Base-by-base conservation (phyloP, 1,284 basidiomycete genomes). In the Xerocomus nothofagi region DNA sequence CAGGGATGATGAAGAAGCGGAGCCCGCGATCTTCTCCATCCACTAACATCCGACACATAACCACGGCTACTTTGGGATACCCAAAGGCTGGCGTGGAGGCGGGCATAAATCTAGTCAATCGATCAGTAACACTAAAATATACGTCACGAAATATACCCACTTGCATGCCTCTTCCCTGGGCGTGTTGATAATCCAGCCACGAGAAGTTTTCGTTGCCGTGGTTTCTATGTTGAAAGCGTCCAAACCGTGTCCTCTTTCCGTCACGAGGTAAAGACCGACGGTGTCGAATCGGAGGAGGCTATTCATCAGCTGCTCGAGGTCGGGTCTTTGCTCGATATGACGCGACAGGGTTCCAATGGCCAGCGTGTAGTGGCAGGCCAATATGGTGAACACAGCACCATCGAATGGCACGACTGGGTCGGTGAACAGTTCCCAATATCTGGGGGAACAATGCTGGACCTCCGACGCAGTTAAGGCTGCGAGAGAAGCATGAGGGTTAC, bases 211-310 rank as follows among this genome's bases (percentile, higher is more conserved):
- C 2, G 77, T 81, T 18, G 80, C 81, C 6, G 79, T 82, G 4
- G 80, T 82, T 58, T 82, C 80, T 20, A 81, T 71, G 57, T 82
- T 79, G 56, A 78, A 75, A 3, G 78, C 73, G 47, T 82, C 81
- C n/a, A 82, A 60, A 11, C 80, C 81, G 47, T 82, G 81, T 7
- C 79, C 80, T 9, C 77, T 70, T 65, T 82, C 80, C 0, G 78
- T 78, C 34, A 82, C 65, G 36, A 80, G 68, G 54, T 73, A 80
- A 32, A 79, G 67, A 3, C 78, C 77, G 34, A 77, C 73, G 15
- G 72, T 74, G 27, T 80, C 75, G 36, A 80, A 76, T 14, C 72
- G 70, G 34, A 80, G 61, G 21, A 79, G 63, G 29, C 71, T 63
- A 41, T 78, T 67, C 6, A 79, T 67, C 1, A 80, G 59, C 5